Evolutionary conservation across 805 yeast genomes (phyloP).

Genomic region (Candida andamanensis): DNA sequence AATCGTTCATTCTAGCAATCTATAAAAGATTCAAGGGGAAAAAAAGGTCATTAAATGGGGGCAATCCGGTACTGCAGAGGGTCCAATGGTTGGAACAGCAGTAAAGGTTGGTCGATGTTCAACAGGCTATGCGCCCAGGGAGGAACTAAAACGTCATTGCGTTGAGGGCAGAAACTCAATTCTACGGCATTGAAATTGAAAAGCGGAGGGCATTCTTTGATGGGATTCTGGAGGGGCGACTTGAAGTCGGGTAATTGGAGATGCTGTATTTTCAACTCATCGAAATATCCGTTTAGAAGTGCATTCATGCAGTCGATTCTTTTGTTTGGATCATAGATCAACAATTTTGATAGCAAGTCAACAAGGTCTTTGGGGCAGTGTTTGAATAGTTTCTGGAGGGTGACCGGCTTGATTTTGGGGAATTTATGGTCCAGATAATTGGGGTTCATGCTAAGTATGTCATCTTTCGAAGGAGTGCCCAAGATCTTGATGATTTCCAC

Average conservation of each 20-base stretch:
- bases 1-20: neutral
- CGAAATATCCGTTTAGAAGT: constrained; percentile 49
- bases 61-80: constrained; percentile 8
- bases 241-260: constrained; percentile 40
- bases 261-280: constrained; percentile 40
- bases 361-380: constrained; percentile 49
- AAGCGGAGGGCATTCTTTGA: constrained; percentile 42
- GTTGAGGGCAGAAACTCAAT: constrained; percentile 39
- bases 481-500: constrained; percentile 93
- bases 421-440: constrained; percentile 95
- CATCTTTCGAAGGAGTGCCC: constrained; percentile 94
- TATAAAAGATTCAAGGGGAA: neutral
- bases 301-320: constrained; percentile 57
- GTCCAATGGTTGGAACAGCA: constrained; percentile 8
- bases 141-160: constrained; percentile 40
- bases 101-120: constrained; percentile 4
- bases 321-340: constrained; percentile 64
- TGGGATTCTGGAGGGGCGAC: constrained; percentile 31
- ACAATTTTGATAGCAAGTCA: constrained; percentile 48
- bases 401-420: constrained; percentile 80
- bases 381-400: constrained; percentile 61
- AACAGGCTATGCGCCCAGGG: constrained; percentile 20
- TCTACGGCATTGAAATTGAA: constrained; percentile 51
- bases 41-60: constrained; percentile 2
- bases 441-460: constrained; percentile 91